Evolutionary conservation across 768 basidiomycete species (phyloP), one percentile per base, ranked within the genome.

Genomic region (Tricholoma flavovirens): DNA sequence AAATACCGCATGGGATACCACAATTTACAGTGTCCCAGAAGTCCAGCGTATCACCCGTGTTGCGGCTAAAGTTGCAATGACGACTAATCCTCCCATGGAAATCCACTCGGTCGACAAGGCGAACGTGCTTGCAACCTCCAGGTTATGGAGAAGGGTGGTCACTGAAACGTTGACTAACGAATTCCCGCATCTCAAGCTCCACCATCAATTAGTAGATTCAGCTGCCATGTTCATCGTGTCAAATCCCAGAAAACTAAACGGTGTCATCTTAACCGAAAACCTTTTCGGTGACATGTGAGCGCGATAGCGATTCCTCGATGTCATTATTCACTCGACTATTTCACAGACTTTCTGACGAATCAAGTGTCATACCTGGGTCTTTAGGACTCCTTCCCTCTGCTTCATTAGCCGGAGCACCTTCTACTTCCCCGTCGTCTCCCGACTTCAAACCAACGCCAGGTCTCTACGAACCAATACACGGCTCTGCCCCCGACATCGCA

Each of bases 81-180:
- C 87, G 21, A 73, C 83, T 4, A 78, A 88, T 66, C 97, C 97
- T 4, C 93, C 95, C 17, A 79, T 96, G 48, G 79, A 84, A 19
- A 86, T 99, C 56, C 91, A 93, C 72, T 96, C 93, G 0, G 79
- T 99, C 70, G 97, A 99, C 79, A 99, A 99, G 74, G 97, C 97
- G 53, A 99, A 99, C 72, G 97, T 99, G 19, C 84, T 99, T 54
- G 97, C 97, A 21, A 90, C 84, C 66, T 96, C 93, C 33, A 77
- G 97, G 49, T 76, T 99, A 40, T 99, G 97, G 97, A 77, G 97
- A 56, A 93, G 87, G 70, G 89, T 92, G 19, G 96, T 97, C 53
- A 88, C 83, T 2, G 92, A 97, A 66, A 86, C 89, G 1, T 71
- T 97, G 62, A 73, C 80, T 49, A 81, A 81, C 30, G 97, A 99